Percentiles rank a stretch among this genome's conserved stretches.
Evolutionary conservation across 1,284 basidiomycete genomes (phyloP).

Genomic region (Leccinum glutinopallens): DNA sequence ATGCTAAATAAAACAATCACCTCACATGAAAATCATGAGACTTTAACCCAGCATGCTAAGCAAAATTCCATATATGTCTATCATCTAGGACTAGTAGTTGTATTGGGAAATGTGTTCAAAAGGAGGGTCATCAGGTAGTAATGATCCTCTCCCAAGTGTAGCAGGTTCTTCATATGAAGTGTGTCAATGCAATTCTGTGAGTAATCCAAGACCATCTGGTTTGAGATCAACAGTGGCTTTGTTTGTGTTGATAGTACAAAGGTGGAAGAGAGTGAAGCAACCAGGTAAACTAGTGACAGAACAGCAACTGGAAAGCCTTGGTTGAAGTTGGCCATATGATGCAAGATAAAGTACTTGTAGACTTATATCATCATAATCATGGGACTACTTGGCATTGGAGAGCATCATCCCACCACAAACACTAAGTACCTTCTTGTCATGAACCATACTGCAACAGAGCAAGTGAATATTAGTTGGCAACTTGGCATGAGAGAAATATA

Average conservation of each 20-base stretch:
- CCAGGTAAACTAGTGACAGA: slow-evolving; percentile 98
- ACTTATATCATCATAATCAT: slow-evolving; percentile 99
- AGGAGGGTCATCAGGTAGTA: slow-evolving; percentile 92
- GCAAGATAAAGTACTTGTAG: slow-evolving; percentile 98
- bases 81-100: slow-evolving; percentile 35
- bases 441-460: slow-evolving; percentile 65
- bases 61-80: too few relatives aligned
- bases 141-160: slow-evolving; percentile 98
- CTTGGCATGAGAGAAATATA: not conserved
- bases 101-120: slow-evolving; percentile 87
- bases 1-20: too few relatives aligned
- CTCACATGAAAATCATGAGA: too few relatives aligned
- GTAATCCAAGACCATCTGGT: slow-evolving; percentile 90
- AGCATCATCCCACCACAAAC: slow-evolving; percentile 94
- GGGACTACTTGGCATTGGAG: slow-evolving; percentile 86
- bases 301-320: slow-evolving; percentile 96
- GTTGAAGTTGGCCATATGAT: slow-evolving; percentile 73
- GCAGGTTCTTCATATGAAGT: slow-evolving; percentile 95
- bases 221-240: slow-evolving; percentile 87
- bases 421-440: slow-evolving; percentile 92
- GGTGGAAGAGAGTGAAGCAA: slow-evolving; percentile 95
- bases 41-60: too few relatives aligned
- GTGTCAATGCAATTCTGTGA: slow-evolving; percentile 97
- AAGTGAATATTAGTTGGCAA: not conserved
- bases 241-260: slow-evolving; percentile 91